These are phyloP conservation scores for Acacia pycnantha DNA, from an alignment of 331 rosid species.

Conservation along the genomic window DNA sequence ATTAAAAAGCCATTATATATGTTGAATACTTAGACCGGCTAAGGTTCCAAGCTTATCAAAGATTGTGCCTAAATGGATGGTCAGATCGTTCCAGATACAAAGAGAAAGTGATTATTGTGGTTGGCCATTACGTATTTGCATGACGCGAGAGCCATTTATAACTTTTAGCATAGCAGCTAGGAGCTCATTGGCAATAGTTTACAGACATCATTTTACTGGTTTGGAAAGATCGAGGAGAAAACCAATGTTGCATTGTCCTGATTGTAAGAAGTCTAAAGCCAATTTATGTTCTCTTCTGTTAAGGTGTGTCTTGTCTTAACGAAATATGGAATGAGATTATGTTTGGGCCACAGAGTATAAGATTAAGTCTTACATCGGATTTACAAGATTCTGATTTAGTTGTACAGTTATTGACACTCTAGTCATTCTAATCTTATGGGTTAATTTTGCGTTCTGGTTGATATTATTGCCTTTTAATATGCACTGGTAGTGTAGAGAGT, in stretches of 20 bases:
- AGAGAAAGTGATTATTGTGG: conserved; percentile 5
- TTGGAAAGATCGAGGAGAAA: background rate
- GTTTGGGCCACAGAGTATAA: background rate
- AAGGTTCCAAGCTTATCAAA: background rate
- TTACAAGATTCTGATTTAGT: background rate
- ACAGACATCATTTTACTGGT: background rate
- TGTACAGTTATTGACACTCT: background rate
- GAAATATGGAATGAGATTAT: background rate
- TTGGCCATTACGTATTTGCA: background rate
- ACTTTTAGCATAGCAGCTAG: background rate
- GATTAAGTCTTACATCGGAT: background rate
- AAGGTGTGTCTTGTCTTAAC: background rate
- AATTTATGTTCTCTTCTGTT: background rate
- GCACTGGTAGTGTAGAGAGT: no score
- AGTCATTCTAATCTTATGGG: background rate
- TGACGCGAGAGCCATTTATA: background rate
- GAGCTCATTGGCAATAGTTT: background rate
- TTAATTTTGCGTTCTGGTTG: background rate
- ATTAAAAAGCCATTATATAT: conserved; percentile 8
- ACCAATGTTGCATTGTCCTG: background rate
- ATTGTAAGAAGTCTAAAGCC: background rate
- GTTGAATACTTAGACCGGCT: background rate
- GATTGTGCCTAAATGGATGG: background rate
- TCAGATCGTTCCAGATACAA: conserved; percentile 1
- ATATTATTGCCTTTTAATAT: background rate